Conservation (phyloP, 805 yeast species). For the Sugiyamaella chiloensis region DNA sequence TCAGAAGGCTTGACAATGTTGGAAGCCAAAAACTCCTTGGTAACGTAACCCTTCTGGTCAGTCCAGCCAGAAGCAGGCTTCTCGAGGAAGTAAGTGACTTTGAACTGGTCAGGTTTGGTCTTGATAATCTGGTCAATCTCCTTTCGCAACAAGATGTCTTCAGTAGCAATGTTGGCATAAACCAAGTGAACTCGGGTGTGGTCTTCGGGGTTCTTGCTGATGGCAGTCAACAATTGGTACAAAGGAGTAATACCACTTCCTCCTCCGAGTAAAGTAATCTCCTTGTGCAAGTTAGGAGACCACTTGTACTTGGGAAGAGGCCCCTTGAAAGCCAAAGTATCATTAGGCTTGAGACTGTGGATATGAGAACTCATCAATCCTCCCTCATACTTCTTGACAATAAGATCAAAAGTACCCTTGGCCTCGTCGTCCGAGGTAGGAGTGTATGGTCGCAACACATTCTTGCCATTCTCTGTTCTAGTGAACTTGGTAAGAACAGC, state of each 20-base stretch:
- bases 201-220: conserved; percentile 77
- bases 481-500: conserved; percentile 71
- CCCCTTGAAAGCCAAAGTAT: conserved; percentile 87
- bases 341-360: conserved; percentile 66
- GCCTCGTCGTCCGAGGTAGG: conserved; percentile 71
- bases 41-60: conserved; percentile 71
- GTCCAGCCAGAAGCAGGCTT: conserved; percentile 46
- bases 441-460: conserved; percentile 79
- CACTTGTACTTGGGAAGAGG: conserved; percentile 90
- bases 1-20: conserved; percentile 62
- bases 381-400: conserved; percentile 77
- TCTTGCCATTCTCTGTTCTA: conserved; percentile 76
- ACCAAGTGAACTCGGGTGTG: conserved; percentile 81
- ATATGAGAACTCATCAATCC: conserved; percentile 84
- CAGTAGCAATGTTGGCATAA: conserved; percentile 74
- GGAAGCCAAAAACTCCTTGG: conserved; percentile 64
- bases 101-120: conserved; percentile 73
- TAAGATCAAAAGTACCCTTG: conserved; percentile 72
- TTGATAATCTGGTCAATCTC: conserved; percentile 69
- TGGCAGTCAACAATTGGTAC: conserved; percentile 77
- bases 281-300: conserved; percentile 78
- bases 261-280: conserved; percentile 84
- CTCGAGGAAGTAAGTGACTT: conserved; percentile 77
- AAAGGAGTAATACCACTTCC: conserved; percentile 97
- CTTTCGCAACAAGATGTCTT: conserved; percentile 76